Evolutionary conservation across 371 early-diverging fungal species (phyloP), one percentile per base, ranked within the genome.

Genomic region (Blastocladiella emersonii): DNA sequence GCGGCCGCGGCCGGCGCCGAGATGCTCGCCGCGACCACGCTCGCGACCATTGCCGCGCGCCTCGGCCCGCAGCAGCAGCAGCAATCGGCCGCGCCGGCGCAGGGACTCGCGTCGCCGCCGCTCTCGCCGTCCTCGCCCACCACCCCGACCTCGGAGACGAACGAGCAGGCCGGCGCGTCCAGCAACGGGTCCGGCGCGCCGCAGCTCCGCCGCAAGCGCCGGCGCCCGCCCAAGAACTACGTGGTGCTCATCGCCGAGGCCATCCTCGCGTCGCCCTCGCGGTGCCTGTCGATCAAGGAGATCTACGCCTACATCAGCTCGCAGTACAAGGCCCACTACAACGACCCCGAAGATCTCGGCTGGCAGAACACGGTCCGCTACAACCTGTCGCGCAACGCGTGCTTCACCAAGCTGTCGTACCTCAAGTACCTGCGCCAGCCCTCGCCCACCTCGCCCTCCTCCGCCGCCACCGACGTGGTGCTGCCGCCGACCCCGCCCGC

Each of bases 361-460:
- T 57, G 57, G 57, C 57, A 27, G 12, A 57, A 57, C 35, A 57
- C 39, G 57, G 39, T 35, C 23, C 19, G 57, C 25, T 57, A 57
- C 57, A 57, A 57, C 39, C 25, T 57, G 39, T 57, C 57, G 39
- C 57, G 57, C 25, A 15, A 57, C 57, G 23, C 35, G 35, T n/a
- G 30, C n/a, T 57, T 57, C 37, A 8, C 8, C 21, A 57, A 57
- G 27, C 8, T 57, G 21, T 10, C 57, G 21, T 25, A 19, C n/a
- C n/a, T 25, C n/a, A 34, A 39, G 36, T 57, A 34, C 34, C 23
- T 57, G 10, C 8, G 27, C 32, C 55, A 6, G 34, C 5, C 39
- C 5, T 8, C 39, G 13, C 5, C 10, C 34, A 30, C 6, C 12
- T 17, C 10, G 55, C 17, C 55, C 8, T 8, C 10, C 32, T 55